A percentile compares a stretch with the other conserved stretches of the same genome.
phyloP scores from a whole-genome alignment of 768 basidiomycete species.

The Panellus pusillus region DNA sequence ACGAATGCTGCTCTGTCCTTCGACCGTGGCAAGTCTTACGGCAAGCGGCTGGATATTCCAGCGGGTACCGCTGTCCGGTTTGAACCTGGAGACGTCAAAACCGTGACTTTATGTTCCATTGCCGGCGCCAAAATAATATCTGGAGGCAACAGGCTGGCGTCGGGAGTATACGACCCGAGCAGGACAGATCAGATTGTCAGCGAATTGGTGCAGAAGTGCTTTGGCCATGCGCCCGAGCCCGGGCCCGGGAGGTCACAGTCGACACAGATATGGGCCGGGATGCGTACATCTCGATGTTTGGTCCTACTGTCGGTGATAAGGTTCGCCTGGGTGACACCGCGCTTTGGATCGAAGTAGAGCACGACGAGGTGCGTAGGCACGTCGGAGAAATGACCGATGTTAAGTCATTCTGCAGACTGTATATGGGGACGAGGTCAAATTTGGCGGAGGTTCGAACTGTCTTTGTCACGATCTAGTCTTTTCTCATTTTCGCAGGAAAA shows the following conservation, averaged over 20 bases:
- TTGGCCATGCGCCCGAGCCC: constrained; percentile 70
- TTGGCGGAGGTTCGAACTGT: constrained; percentile 75
- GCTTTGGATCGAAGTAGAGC: constrained; percentile 92
- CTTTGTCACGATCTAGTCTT: not conserved
- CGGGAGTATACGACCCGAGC: constrained; percentile 48
- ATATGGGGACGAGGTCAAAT: constrained; percentile 97
- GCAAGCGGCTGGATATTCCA: constrained; percentile 87
- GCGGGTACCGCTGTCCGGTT: constrained; percentile 96
- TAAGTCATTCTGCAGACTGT: constrained; percentile 50
- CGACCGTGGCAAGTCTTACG: constrained; percentile 79
- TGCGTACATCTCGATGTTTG: constrained; percentile 90
- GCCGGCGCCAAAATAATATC: constrained; percentile 69
- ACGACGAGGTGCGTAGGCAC: constrained; percentile 59
- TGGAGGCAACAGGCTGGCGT: constrained; percentile 78
- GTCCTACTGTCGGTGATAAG: constrained; percentile 89
- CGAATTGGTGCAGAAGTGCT: constrained; percentile 57
- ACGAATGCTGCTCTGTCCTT: constrained; percentile 80
- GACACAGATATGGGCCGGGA: constrained; percentile 66
- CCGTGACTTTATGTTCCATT: constrained; percentile 79
- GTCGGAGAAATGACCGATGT: not conserved
- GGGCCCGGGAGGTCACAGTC: constrained; percentile 47
- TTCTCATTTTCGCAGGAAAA: constrained; percentile 57
- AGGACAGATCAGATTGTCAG: constrained; percentile 49
- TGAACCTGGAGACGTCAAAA: constrained; percentile 88
- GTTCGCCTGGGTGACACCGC: constrained; percentile 86